These are phyloP conservation scores for Verticillium nonalfalfae DNA, from an alignment of 2,329 filamentous ascomycete species.

Conservation along the genomic window DNA sequence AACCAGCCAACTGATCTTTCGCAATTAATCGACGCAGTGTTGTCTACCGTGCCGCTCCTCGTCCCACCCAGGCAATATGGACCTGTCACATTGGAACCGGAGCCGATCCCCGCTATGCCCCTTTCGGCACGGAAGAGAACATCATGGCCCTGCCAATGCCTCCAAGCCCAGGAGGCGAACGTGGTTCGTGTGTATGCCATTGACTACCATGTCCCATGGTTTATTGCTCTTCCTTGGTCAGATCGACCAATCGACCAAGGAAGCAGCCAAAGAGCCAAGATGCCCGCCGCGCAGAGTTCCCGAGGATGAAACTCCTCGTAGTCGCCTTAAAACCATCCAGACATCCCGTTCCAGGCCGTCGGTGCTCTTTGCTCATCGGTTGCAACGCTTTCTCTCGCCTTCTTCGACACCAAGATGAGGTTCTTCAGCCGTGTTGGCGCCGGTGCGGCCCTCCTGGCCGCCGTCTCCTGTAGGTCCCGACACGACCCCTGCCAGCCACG, in stretches of 20 bases:
- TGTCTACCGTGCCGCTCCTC: not conserved
- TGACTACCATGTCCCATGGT: not conserved
- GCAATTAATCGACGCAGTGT: not conserved
- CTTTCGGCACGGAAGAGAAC: not conserved
- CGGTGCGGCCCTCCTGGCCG: slow-evolving; percentile 8
- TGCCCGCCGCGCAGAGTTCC: not conserved
- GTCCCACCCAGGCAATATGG: not conserved
- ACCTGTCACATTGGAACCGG: not conserved
- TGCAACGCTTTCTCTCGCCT: not conserved
- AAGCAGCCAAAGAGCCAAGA: not conserved
- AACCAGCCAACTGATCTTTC: not conserved
- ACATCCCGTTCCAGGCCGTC: not conserved
- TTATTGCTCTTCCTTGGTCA: not conserved
- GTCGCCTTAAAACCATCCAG: not conserved
- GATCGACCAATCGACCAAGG: not conserved
- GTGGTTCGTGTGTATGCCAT: not conserved
- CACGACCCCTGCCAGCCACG: not conserved
- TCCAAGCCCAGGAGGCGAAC: not conserved
- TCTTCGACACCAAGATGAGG: slow-evolving; percentile 5
- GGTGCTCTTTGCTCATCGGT: not conserved
- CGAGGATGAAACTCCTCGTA: not conserved
- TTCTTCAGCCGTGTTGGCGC: slow-evolving; percentile 8
- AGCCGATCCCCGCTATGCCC: not conserved
- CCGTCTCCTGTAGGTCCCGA: slow-evolving; percentile 4
- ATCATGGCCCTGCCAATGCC: not conserved